phyloP scores from a whole-genome alignment of 768 basidiomycete genomes.

The Amanita thiersii region DNA sequence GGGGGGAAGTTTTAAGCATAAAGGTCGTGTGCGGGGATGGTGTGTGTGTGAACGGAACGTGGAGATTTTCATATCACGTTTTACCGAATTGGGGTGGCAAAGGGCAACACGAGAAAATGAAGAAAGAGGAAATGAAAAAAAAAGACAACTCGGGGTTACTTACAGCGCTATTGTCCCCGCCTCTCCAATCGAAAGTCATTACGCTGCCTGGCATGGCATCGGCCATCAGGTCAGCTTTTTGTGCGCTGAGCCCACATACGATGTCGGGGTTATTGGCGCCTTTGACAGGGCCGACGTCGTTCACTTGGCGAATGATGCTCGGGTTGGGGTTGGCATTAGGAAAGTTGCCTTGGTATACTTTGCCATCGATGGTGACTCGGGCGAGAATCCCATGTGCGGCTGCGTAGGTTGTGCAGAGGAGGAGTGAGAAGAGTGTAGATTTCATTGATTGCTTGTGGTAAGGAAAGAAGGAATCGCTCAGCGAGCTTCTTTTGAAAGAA shows the following conservation, averaged over 20 bases:
- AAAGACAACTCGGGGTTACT: conserved; percentile 1
- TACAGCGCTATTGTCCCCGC: conserved; percentile 17
- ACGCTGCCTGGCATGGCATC: conserved; percentile 37
- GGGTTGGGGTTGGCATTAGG: conserved; percentile 17
- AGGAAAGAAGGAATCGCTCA: too few species aligned
- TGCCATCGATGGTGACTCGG: conserved; percentile 30
- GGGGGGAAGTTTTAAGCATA: too few species aligned
- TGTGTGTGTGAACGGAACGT: too few species aligned
- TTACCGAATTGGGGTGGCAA: too few species aligned
- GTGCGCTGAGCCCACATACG: conserved; percentile 38
- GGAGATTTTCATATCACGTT: too few species aligned
- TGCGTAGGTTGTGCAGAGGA: conserved; percentile 26
- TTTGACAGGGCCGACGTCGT: conserved; percentile 29
- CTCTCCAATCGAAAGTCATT: conserved; percentile 35
- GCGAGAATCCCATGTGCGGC: conserved; percentile 38
- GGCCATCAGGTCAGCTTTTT: conserved; percentile 34
- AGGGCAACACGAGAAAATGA: neutral
- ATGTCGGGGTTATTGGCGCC: conserved; percentile 33
- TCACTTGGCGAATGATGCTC: conserved; percentile 36
- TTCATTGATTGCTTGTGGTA: conserved; percentile 17
- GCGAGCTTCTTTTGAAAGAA: too few species aligned
- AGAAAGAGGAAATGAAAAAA: conserved; percentile 8
- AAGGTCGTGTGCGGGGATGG: too few species aligned
- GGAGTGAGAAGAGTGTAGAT: conserved; percentile 21
- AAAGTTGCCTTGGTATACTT: conserved; percentile 26